A percentile compares a stretch with the other conserved stretches of the same genome.
These are phyloP conservation scores for Tuber melanosporum DNA, from an alignment of 495 filamentous ascomycete genomes.

Conservation along the genomic window DNA sequence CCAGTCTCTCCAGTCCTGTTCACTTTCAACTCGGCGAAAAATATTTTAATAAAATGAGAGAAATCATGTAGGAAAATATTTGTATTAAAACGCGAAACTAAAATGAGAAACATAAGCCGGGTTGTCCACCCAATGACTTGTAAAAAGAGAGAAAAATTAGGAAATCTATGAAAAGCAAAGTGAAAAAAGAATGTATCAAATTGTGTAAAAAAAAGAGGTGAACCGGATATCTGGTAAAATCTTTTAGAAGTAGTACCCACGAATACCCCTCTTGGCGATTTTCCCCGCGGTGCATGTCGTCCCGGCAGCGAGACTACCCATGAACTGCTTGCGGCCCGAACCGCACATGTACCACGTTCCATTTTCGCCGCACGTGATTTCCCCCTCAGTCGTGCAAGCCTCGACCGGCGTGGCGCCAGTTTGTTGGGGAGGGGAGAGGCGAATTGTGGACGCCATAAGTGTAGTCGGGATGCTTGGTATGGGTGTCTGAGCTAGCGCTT, in stretches of 20 bases:
- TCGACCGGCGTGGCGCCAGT: background rate
- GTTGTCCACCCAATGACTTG: background rate
- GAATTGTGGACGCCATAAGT: background rate
- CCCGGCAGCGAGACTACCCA: constrained; percentile 11
- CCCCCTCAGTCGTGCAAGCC: constrained; percentile 6
- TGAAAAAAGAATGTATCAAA: background rate
- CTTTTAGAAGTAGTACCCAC: background rate
- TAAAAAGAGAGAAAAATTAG: background rate
- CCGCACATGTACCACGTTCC: constrained; percentile 24
- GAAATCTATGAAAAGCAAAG: background rate
- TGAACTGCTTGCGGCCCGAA: constrained; percentile 9
- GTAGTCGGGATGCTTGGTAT: background rate
- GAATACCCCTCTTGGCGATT: constrained; percentile 4
- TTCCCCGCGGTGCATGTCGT: constrained; percentile 11
- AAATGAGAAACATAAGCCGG: background rate
- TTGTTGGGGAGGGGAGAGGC: background rate
- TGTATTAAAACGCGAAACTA: background rate
- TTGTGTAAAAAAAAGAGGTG: background rate
- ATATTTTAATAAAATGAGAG: background rate
- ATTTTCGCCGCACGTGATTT: constrained; percentile 10
- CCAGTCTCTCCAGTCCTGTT: background rate
- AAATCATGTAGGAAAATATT: background rate
- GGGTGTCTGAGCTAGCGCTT: background rate
- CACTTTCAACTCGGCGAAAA: background rate
- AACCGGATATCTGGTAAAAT: background rate